phyloP scores from a whole-genome alignment of 768 basidiomycete genomes.

The Dacryopinax spathularia region DNA sequence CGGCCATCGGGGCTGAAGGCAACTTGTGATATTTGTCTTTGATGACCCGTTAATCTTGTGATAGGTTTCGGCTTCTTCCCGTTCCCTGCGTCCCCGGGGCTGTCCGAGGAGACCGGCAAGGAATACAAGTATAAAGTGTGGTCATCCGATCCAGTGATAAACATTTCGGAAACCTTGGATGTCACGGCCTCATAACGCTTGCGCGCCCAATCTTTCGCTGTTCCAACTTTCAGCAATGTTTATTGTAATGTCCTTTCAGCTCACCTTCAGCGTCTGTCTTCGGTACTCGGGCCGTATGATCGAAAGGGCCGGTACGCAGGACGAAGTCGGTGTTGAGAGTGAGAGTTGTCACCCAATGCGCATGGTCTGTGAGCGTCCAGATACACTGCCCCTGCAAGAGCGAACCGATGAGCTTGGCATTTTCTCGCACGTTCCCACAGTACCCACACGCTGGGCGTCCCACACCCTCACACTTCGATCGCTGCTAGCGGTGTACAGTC shows the following conservation, averaged over 20 bases:
- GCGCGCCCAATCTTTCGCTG: constrained; percentile 63
- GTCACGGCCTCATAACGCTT: constrained; percentile 63
- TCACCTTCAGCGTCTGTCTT: constrained; percentile 69
- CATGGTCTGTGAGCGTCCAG: constrained; percentile 82
- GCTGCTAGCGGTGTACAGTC: constrained; percentile 88
- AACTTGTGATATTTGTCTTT: constrained; percentile 85
- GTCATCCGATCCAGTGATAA: constrained; percentile 94
- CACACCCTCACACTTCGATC: constrained; percentile 90
- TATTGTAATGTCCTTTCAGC: constrained; percentile 9
- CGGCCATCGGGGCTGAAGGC: constrained; percentile 89
- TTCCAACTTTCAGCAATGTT: constrained; percentile 3
- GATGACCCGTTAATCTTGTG: constrained; percentile 81
- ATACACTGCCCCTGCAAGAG: constrained; percentile 59
- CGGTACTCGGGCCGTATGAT: constrained; percentile 69
- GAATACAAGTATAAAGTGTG: constrained; percentile 96
- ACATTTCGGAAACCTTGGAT: constrained; percentile 50
- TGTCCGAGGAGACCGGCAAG: constrained; percentile 59
- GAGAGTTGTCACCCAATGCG: constrained; percentile 97
- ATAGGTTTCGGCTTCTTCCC: constrained; percentile 36
- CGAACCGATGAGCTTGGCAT: neutral
- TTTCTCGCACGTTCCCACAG: neutral
- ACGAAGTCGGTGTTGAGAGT: constrained; percentile 92
- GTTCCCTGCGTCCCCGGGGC: constrained; percentile 26
- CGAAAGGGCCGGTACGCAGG: constrained; percentile 86
- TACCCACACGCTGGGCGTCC: constrained; percentile 63